Conservation (phyloP, 2,329 filamentous ascomycete genomes). For the Domatiomyces globalis region DNA sequence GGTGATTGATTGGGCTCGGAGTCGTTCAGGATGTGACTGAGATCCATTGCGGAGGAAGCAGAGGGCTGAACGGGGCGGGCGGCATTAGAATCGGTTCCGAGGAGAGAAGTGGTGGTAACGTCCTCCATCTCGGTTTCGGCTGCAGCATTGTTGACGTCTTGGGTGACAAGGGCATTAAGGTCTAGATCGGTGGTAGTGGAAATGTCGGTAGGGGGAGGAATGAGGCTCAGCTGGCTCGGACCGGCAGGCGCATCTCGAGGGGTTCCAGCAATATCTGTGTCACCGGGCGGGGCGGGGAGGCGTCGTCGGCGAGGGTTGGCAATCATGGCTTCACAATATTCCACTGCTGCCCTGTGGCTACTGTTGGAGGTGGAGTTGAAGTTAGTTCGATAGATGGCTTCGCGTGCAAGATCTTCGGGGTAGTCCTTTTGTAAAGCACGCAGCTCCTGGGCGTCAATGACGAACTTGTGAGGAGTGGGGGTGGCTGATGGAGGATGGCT, state of each 20-base stretch:
- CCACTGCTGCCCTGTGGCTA: slow-evolving; percentile 36
- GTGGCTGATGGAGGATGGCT: slow-evolving; percentile 37
- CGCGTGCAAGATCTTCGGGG: slow-evolving; percentile 51
- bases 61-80: neutral
- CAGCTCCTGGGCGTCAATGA: slow-evolving; percentile 36
- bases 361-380: slow-evolving; percentile 48
- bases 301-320: slow-evolving; percentile 45
- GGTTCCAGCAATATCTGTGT: slow-evolving; percentile 13
- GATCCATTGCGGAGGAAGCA: slow-evolving; percentile 10
- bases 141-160: slow-evolving; percentile 1
- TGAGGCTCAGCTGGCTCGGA: neutral
- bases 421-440: slow-evolving; percentile 33
- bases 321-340: slow-evolving; percentile 59
- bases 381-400: slow-evolving; percentile 72
- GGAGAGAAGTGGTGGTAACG: neutral
- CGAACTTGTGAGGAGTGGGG: slow-evolving; percentile 38
- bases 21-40: slow-evolving; percentile 12
- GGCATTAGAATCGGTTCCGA: neutral
- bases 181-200: neutral
- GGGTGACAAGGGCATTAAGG: neutral
- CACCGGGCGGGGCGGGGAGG: slow-evolving; percentile 44
- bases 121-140: slow-evolving; percentile 11
- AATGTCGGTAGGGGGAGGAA: neutral
- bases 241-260: slow-evolving; percentile 15
- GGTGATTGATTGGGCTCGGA: slow-evolving; percentile 2